Evolutionary conservation across 306 rosid species (phyloP), one percentile per base, ranked within the genome.

Genomic region (Abrus pulchellus): DNA sequence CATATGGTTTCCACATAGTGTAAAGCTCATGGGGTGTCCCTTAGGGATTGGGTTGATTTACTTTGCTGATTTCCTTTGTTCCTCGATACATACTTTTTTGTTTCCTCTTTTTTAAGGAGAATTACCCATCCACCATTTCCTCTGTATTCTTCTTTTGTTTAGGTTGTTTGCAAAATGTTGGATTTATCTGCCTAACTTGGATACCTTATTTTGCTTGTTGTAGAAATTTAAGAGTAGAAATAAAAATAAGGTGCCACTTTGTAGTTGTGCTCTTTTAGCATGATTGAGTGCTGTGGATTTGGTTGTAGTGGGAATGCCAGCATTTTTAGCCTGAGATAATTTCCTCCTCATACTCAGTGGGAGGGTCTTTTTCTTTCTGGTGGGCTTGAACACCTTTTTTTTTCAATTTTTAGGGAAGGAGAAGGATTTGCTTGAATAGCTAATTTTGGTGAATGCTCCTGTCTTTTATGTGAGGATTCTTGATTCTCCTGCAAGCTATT

Each of bases 331-430:
- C 20, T 61, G 48, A 38, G 69, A 63, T 14, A 38, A 63, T 36
- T 61, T 61, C 43, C 49, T 64, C 70, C 49, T 64, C 70, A 40
- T 13, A 40, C n/a, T 63, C 38, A 13, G 48, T 32, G 38, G 66
- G 36, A 9, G 2, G 40, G 40, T 2, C 40, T 60, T 9, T 0
- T 32, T 60, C 11, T 34, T 11, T 36, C 3, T 60, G 27, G 41
- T 60, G 41, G 66, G 43, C 2, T 3, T 30, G 7, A 28, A 9
- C 12, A 2, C 4, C 1, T 32, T 4, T 10, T 8, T 60, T 2
- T 12, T 70, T 10, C 2, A 1, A 3, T 65, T 29, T 43, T 57
- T 45, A 57, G 3, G 57, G 32, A 43, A 56, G 55, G 54, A 20
- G 0, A 20, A 20, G 20, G 67, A 14, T 43, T 74, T 56, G 43